A percentile compares a stretch with the other conserved stretches of the same genome.
These are phyloP conservation scores for Taxillus chinensis DNA, from an alignment of 164 flowering plant genomes.

Conservation along the genomic window DNA sequence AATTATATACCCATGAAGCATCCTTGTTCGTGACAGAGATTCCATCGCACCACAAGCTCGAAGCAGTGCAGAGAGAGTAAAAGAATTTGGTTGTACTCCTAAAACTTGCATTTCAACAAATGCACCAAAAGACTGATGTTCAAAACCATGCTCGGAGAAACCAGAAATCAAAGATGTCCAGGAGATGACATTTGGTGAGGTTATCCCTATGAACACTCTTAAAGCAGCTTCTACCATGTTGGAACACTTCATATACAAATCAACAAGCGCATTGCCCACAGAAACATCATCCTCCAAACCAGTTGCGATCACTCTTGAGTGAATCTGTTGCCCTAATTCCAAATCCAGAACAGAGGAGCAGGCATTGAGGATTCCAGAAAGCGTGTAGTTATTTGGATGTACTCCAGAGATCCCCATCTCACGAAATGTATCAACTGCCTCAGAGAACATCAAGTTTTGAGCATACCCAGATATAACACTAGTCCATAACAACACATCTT, in stretches of 20 bases:
- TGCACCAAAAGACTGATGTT: conserved; percentile 23
- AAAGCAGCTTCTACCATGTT: conserved; percentile 20
- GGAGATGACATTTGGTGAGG: conserved; percentile 39
- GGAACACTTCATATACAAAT: conserved; percentile 48
- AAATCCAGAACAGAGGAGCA: conserved; percentile 22
- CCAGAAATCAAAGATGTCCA: conserved; percentile 58
- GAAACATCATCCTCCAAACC: conserved; percentile 40
- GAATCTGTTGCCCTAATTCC: conserved; percentile 42
- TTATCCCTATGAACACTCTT: conserved; percentile 27
- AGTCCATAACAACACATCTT: conserved; percentile 44
- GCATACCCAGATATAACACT: conserved; percentile 38
- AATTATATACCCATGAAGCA: conserved; percentile 32
- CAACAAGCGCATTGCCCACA: conserved; percentile 46
- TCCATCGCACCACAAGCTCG: conserved; percentile 19
- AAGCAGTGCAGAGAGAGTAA: conserved; percentile 37
- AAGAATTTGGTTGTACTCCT: conserved; percentile 40
- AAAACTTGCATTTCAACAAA: conserved; percentile 27
- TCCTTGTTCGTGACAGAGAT: conserved; percentile 18
- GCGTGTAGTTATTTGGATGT: conserved; percentile 34
- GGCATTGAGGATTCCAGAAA: conserved; percentile 32
- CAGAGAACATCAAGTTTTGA: conserved; percentile 16
- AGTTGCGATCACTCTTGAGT: conserved; percentile 28
- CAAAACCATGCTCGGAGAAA: conserved; percentile 28
- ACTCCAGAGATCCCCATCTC: conserved; percentile 32
- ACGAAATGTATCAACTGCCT: conserved; percentile 29